Conservation (phyloP, 1,284 basidiomycete species). For the Cryptococcus floricola region DNA sequence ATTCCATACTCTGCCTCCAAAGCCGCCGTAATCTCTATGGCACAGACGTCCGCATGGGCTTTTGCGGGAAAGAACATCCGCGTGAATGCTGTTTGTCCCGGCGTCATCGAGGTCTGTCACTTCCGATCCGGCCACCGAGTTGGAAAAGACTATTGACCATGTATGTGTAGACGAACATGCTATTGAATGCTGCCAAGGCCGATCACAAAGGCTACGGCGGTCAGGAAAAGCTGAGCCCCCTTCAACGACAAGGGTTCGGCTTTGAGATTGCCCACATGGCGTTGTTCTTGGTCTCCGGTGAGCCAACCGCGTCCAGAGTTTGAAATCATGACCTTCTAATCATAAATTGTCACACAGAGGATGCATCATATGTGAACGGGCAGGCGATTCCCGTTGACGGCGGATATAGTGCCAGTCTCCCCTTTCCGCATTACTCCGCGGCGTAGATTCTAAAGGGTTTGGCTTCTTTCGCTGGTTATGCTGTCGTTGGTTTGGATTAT, state of each 20-base stretch:
- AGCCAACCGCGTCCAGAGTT: slow-evolving; percentile 23
- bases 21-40: slow-evolving; percentile 82
- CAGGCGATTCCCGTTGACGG: slow-evolving; percentile 61
- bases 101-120: slow-evolving; percentile 63
- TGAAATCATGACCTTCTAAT: neutral
- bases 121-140: slow-evolving; percentile 3
- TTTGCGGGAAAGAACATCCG: slow-evolving; percentile 77
- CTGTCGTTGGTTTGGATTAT: too few species aligned
- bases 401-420: too few species aligned
- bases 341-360: slow-evolving; percentile 55
- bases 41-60: slow-evolving; percentile 74
- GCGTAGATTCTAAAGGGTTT: too few species aligned
- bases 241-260: slow-evolving; percentile 68
- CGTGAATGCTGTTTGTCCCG: slow-evolving; percentile 89
- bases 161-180: slow-evolving; percentile 6
- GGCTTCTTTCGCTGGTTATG: too few species aligned
- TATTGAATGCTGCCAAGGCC: neutral
- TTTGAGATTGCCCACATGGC: slow-evolving; percentile 72
- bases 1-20: slow-evolving; percentile 87
- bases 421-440: too few species aligned
- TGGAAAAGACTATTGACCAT: neutral
- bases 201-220: slow-evolving; percentile 42
- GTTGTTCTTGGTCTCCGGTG: slow-evolving; percentile 83
- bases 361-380: slow-evolving; percentile 88
- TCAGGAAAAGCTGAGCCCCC: slow-evolving; percentile 66